Conservation (phyloP, 2,329 filamentous ascomycete species). For the Diplodia sapinea region DNA sequence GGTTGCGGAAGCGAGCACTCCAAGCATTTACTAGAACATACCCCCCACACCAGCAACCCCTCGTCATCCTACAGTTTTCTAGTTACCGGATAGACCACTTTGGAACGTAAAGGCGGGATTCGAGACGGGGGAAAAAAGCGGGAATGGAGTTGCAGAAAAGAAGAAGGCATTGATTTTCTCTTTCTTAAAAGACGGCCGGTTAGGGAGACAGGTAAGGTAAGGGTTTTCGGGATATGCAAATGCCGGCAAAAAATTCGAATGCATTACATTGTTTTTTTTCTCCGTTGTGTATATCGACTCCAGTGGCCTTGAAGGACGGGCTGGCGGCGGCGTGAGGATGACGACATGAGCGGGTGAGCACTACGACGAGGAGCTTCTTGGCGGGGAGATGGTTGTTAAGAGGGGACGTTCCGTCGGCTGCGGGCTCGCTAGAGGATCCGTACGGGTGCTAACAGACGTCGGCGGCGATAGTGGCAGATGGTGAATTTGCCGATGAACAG, state of each 20-base stretch:
- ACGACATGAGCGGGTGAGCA: neutral
- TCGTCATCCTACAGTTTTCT: constrained; percentile 4
- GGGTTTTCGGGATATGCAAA: constrained; percentile 8
- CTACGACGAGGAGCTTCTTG: neutral
- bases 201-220: neutral
- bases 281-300: neutral
- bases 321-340: neutral
- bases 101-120: constrained; percentile 3
- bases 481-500: neutral
- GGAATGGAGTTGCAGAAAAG: neutral
- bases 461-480: neutral
- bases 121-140: neutral
- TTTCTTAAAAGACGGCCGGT: neutral
- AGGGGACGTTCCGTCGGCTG: neutral
- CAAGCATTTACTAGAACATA: constrained; percentile 26
- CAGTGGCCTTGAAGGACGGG: neutral
- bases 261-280: neutral
- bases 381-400: neutral
- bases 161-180: neutral
- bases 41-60: neutral
- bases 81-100: constrained; percentile 7
- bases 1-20: neutral
- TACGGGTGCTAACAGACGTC: neutral
- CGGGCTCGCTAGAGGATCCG: neutral
- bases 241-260: neutral